Percentiles rank a stretch among this genome's conserved stretches.
phyloP scores from a whole-genome alignment of 2,329 filamentous ascomycete genomes.

The Colletotrichum lentis region DNA sequence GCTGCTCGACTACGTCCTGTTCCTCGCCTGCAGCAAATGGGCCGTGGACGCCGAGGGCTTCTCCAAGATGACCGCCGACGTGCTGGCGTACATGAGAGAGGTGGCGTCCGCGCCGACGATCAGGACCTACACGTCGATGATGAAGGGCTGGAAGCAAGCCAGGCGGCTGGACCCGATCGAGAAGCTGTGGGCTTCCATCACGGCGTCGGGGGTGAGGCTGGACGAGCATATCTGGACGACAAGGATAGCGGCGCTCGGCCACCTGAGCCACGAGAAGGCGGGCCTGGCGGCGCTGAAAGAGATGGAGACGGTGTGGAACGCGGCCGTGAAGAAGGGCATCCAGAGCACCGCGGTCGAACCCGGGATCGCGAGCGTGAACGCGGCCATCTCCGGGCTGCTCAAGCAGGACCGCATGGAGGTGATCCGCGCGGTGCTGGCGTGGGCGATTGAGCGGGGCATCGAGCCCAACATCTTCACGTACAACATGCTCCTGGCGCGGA shows the following conservation, averaged over 20 bases:
- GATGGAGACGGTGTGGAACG: conserved; percentile 69
- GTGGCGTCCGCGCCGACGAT: conserved; percentile 66
- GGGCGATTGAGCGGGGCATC: conserved; percentile 65
- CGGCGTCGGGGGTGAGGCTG: conserved; percentile 63
- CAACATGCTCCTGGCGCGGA: conserved; percentile 73
- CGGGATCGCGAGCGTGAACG: conserved; percentile 72
- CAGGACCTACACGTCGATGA: conserved; percentile 76
- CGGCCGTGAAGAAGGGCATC: conserved; percentile 45
- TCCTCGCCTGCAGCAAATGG: conserved; percentile 48
- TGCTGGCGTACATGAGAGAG: conserved; percentile 54
- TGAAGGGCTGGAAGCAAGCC: conserved; percentile 72
- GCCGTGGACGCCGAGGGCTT: conserved; percentile 1
- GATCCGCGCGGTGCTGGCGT: conserved; percentile 64
- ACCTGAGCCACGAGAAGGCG: conserved; percentile 58
- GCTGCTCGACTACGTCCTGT: conserved; percentile 52
- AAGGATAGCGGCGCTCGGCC: conserved; percentile 72
- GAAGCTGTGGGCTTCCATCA: conserved; percentile 72
- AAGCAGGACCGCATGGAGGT: conserved; percentile 55
- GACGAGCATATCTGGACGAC: conserved; percentile 75
- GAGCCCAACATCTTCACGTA: conserved; percentile 67
- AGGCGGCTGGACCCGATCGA: conserved; percentile 68
- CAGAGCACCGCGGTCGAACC: conserved; percentile 61
- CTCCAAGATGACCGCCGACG: conserved; percentile 33
- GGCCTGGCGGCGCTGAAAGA: conserved; percentile 72
- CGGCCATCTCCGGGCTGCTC: conserved; percentile 71